Percentiles rank a stretch among this genome's conserved stretches.
Evolutionary conservation across 73 alveolate species (phyloP).

Genomic region (Durusdinium trenchii): DNA sequence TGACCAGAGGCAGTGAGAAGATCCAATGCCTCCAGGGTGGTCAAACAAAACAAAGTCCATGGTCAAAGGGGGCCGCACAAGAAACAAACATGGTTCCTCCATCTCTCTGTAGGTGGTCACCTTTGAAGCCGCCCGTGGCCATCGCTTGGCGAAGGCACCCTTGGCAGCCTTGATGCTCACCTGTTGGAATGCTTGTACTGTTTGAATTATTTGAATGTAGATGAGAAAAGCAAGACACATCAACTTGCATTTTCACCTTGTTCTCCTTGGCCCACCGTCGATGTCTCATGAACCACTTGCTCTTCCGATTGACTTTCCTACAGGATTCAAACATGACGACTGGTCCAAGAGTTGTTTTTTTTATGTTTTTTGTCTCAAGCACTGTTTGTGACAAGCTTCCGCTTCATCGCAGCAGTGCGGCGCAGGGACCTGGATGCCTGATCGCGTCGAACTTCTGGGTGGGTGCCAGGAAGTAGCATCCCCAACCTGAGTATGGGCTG

Average conservation of each 20-base stretch:
- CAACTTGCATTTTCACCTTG: no score
- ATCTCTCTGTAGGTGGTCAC: not conserved
- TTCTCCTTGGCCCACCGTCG: not conserved
- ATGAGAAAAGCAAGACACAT: not conserved
- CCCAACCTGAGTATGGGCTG: no score
- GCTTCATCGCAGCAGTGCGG: no score
- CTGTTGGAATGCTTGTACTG: not conserved
- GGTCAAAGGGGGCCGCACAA: not conserved
- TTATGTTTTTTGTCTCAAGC: no score
- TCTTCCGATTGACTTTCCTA: not conserved
- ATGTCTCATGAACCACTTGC: not conserved
- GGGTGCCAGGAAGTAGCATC: no score
- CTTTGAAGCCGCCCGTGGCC: not conserved
- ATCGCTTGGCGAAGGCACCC: not conserved
- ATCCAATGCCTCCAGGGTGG: not conserved
- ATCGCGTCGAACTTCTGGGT: no score
- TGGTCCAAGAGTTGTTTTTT: no score
- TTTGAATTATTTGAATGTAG: not conserved
- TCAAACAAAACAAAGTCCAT: not conserved
- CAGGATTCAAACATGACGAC: no score
- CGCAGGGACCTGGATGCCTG: no score
- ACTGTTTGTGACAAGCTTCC: no score
- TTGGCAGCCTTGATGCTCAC: not conserved
- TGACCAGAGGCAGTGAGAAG: not conserved
- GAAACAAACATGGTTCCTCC: no score